phyloP scores from a whole-genome alignment of 345 rosid genomes.

The Gossypium longicalyx region DNA sequence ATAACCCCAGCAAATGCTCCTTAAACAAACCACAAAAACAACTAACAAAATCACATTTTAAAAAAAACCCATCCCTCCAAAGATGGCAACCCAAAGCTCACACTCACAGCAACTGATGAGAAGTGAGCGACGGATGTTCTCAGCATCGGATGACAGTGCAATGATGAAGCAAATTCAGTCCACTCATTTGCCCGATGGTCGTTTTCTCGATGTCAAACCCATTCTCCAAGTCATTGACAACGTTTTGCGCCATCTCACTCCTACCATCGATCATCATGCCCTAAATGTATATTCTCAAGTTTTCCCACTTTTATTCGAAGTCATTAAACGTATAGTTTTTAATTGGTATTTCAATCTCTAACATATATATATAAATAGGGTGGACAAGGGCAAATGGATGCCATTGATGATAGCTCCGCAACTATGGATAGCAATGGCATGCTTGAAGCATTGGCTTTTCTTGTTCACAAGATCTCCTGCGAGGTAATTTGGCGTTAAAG shows the following conservation, averaged over 20 bases:
- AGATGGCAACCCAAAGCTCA: not conserved
- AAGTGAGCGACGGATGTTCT: constrained; percentile 26
- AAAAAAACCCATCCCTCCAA: not conserved
- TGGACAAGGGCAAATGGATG: constrained; percentile 14
- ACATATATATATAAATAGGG: constrained; percentile 19
- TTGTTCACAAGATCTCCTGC: constrained; percentile 38
- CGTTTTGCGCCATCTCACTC: constrained; percentile 31
- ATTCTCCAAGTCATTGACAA: constrained; percentile 35
- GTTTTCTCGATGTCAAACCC: constrained; percentile 30
- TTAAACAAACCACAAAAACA: constrained; percentile 8
- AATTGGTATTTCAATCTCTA: not conserved
- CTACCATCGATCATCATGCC: constrained; percentile 28
- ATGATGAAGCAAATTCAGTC: constrained; percentile 42
- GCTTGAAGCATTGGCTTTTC: constrained; percentile 33
- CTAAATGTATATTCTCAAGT: constrained; percentile 20
- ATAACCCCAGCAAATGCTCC: constrained; percentile 9
- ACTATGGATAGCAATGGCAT: constrained; percentile 27
- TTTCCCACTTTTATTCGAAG: not conserved
- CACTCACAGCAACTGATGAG: constrained; percentile 18
- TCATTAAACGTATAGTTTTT: not conserved
- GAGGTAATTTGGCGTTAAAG: constrained; percentile 26
- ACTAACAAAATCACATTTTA: not conserved
- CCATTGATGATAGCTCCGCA: constrained; percentile 19
- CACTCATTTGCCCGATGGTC: constrained; percentile 47
- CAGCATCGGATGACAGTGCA: constrained; percentile 28